A percentile compares a stretch with the other conserved stretches of the same genome.
phyloP scores from a whole-genome alignment of 2,329 filamentous ascomycete species.

The Fusarium haematococcum region DNA sequence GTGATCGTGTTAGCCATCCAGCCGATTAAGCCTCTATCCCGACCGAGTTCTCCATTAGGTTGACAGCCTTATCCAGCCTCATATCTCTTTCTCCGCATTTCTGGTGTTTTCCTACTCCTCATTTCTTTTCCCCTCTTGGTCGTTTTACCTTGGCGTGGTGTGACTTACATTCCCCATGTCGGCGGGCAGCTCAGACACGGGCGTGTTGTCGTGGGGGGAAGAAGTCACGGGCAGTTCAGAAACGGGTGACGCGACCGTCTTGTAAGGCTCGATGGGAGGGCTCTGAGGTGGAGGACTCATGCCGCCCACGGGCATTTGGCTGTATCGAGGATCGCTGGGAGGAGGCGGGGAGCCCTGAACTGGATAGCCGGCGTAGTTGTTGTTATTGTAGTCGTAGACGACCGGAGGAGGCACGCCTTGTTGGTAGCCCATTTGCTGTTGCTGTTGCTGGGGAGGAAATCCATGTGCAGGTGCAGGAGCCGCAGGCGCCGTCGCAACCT shows the following conservation, averaged over 20 bases:
- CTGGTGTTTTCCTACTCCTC: neutral
- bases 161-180: neutral
- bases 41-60: neutral
- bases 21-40: neutral
- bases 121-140: too few relatives aligned
- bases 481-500: neutral
- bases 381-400: neutral
- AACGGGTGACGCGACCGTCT: neutral
- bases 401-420: neutral
- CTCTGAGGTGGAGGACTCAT: neutral
- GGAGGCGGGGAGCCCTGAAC: neutral
- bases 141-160: neutral
- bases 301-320: neutral
- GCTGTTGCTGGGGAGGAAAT: neutral
- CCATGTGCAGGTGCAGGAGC: neutral
- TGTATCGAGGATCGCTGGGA: neutral
- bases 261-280: neutral
- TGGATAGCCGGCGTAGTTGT: neutral
- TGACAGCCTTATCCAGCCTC: neutral
- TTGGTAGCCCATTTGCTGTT: neutral
- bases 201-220: neutral
- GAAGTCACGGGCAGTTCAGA: neutral
- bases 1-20: neutral
- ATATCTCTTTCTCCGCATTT: neutral
- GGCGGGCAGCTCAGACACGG: neutral